Evolutionary conservation across 768 basidiomycete species (phyloP).

Genomic region (Trametes villosa): DNA sequence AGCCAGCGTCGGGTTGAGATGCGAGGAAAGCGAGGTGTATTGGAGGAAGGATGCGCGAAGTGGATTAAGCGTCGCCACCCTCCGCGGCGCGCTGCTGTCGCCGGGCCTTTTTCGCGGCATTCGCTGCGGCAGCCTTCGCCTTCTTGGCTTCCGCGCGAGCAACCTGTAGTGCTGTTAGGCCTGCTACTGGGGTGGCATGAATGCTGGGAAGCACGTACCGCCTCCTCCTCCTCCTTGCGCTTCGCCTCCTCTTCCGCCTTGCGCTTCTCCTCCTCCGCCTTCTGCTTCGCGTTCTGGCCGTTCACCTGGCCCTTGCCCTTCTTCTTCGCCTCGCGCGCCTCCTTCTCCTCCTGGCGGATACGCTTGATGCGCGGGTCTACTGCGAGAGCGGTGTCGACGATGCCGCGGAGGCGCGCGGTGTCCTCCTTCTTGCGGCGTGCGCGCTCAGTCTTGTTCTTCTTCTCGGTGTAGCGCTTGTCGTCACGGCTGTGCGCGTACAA

Average conservation of each 20-base stretch:
- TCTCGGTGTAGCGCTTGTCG: conserved; percentile 98
- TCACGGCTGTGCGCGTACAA: conserved; percentile 66
- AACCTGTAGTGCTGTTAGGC: conserved; percentile 35
- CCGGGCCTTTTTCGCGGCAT: conserved; percentile 89
- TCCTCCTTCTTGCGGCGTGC: conserved; percentile 97
- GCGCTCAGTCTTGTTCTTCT: conserved; percentile 99
- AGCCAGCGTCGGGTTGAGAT: background rate
- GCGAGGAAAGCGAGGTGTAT: background rate
- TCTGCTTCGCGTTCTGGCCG: conserved; percentile 58
- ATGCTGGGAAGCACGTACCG: conserved; percentile 46
- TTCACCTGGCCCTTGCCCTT: conserved; percentile 52
- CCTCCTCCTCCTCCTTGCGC: conserved; percentile 84
- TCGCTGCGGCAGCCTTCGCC: conserved; percentile 83
- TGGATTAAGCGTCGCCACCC: conserved; percentile 1
- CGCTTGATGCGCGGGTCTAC: conserved; percentile 95
- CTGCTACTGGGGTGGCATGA: background rate
- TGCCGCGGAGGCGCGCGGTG: conserved; percentile 80
- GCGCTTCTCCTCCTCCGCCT: conserved; percentile 71
- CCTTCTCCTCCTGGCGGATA: conserved; percentile 96
- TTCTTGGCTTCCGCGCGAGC: conserved; percentile 82
- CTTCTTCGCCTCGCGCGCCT: conserved; percentile 91
- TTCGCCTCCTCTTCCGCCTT: conserved; percentile 57
- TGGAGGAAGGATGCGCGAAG: background rate
- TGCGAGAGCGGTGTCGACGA: conserved; percentile 85
- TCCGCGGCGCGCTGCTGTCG: conserved; percentile 38